Conservation (phyloP, 2,329 filamentous ascomycete species). For the Fusarium tupiense region DNA sequence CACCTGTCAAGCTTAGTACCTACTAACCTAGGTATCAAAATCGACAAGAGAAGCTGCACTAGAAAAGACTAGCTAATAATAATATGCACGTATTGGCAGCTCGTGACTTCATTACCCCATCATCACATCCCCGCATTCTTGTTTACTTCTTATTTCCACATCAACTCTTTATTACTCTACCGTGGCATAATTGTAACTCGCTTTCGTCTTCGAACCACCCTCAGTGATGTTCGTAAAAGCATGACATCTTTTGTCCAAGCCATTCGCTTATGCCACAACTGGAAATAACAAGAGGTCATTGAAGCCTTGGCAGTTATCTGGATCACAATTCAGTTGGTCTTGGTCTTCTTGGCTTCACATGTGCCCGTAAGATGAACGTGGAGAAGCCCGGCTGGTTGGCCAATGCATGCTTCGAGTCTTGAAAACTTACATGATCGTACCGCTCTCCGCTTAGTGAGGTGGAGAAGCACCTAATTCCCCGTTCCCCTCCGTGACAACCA, state of each 20-base stretch:
- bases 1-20: neutral
- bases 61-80: conserved; percentile 6
- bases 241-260: neutral
- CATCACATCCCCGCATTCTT: conserved; percentile 9
- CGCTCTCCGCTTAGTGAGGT: conserved; percentile 12
- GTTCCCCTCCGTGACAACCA: neutral
- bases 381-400: conserved; percentile 7
- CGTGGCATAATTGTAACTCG: neutral
- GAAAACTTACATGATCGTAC: neutral
- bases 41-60: neutral
- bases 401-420: conserved; percentile 12
- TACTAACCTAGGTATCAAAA: neutral
- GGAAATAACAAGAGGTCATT: neutral
- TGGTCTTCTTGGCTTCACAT: neutral
- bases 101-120: conserved; percentile 33
- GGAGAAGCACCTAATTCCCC: neutral
- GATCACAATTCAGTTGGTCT: neutral
- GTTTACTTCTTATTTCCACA: conserved; percentile 16
- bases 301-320: neutral
- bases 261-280: neutral
- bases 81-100: conserved; percentile 9
- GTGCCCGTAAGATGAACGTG: neutral
- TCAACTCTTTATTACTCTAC: neutral
- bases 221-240: neutral
- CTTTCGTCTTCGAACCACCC: neutral